Base-by-base conservation (phyloP, 345 rosid genomes). In the Carallia pectinifolia region DNA sequence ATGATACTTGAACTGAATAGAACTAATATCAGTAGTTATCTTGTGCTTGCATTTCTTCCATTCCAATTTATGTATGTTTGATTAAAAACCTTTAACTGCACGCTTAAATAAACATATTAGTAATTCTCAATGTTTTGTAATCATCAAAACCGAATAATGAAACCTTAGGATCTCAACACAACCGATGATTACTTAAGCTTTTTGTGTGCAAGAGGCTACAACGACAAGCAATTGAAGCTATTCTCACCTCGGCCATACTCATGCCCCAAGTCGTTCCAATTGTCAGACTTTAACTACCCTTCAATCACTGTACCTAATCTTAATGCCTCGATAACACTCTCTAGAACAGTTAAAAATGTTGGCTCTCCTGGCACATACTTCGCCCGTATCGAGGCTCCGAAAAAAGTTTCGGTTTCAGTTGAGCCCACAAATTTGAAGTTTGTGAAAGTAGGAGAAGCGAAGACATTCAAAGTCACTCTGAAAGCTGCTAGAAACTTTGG, bases 231-330 rank as follows among this genome's bases (percentile, higher is more conserved):
- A 16, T 34, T 86, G 4, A 44, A 9, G 23, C 0, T 70, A 6
- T 72, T 80, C 68, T 47, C 73, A 0, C 66, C 66, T 0, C 59
- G 66, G 48, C 72, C 79, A 19, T 71, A 77, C 76, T 2, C 18
- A 5, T 83, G 90, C 59, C 78, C 83, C 0, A 36, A 73, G 52
- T 47, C 73, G 1, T 76, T 65, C 64, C 69, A 40, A 1, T 3
- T 84, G 5, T 27, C 29, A 4, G 66, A 80, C 53, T 79, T 86
- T 56, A 88, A 86, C 85, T 81, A 85, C 74, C 90, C 93, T 18
- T 81, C 90, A 6, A 77, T 89, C 66, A 15, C 85, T 12, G 62
- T 83, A 56, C 75, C 73, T 1, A 18, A 62, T n/a, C 82, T 86
- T 1, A 47, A 17, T 1, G 68, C 61, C 61, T 8, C 71, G 0